Evolutionary conservation across 495 filamentous ascomycete species (phyloP).

Genomic region (Tuber microsphaerosporum): DNA sequence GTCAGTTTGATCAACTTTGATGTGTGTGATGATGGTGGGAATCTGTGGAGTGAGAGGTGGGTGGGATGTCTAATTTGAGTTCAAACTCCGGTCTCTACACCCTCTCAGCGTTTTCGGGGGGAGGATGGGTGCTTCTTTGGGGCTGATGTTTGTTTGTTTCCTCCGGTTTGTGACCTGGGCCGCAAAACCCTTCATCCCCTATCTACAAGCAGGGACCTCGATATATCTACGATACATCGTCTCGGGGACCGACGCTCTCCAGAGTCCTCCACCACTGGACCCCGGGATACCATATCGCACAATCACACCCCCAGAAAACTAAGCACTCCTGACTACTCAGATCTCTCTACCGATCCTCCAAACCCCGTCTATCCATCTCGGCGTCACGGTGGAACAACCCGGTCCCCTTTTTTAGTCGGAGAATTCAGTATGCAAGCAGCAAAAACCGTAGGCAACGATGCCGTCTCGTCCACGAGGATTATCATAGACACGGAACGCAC

Average conservation of each 20-base stretch:
- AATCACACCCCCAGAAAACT: no score
- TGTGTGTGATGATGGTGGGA: not conserved
- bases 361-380: not conserved
- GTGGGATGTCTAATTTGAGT: no score
- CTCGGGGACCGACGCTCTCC: not conserved
- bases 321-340: not conserved
- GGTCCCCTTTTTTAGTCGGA: not conserved
- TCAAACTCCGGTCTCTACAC: not conserved
- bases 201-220: no score
- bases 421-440: not conserved
- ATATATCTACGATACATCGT: not conserved
- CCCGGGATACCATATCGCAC: not conserved
- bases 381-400: not conserved
- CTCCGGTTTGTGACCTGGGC: no score
- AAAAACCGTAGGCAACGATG: not conserved
- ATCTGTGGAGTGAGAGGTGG: not conserved
- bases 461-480: not conserved
- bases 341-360: not conserved
- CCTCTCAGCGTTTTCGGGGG: not conserved
- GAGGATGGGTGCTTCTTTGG: no score
- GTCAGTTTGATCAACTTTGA: not conserved
- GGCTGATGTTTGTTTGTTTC: no score
- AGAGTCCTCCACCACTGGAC: not conserved
- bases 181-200: no score
- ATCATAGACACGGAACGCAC: not conserved